Conservation (phyloP, 441 rosid genomes). For the Populus trichocarpa region DNA sequence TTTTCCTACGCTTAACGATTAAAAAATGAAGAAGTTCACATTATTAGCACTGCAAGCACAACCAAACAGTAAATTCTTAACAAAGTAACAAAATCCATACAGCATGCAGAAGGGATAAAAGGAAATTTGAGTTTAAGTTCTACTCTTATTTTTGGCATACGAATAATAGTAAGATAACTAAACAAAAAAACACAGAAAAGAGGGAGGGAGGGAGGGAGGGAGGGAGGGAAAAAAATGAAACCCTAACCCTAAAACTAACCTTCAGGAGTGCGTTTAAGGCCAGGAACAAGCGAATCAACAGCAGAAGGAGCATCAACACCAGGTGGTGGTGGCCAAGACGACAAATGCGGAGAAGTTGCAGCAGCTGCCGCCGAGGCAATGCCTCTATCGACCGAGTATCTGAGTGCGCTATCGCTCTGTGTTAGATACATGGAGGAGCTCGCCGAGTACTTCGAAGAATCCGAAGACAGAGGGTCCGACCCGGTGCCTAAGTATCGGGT, state of each 20-base stretch:
- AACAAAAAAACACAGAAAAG: not conserved
- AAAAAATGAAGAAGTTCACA: not conserved
- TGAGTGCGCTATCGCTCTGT: slow-evolving; percentile 24
- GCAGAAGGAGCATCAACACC: slow-evolving; percentile 42
- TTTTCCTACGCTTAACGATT: not conserved
- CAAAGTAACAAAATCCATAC: not conserved
- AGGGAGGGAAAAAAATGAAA: not conserved
- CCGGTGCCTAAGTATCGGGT: slow-evolving; percentile 8
- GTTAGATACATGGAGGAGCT: slow-evolving; percentile 34
- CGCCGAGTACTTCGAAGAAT: slow-evolving; percentile 27
- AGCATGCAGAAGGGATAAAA: not conserved
- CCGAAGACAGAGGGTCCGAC: slow-evolving; percentile 24
- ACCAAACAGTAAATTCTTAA: not conserved
- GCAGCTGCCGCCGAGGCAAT: slow-evolving; percentile 35
- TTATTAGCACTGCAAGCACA: not conserved
- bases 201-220: not conserved
- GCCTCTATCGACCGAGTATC: slow-evolving; percentile 17
- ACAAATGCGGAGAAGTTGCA: slow-evolving; percentile 21
- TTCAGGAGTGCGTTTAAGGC: slow-evolving; percentile 69
- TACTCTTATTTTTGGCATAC: not conserved
- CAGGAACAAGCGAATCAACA: slow-evolving; percentile 45
- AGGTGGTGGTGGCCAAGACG: slow-evolving; percentile 37
- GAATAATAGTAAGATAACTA: not conserved
- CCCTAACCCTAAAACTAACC: slow-evolving; percentile 31
- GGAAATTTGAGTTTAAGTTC: not conserved